Conservation (phyloP, 2,329 filamentous ascomycete species). For the Colletotrichum sp. region DNA sequence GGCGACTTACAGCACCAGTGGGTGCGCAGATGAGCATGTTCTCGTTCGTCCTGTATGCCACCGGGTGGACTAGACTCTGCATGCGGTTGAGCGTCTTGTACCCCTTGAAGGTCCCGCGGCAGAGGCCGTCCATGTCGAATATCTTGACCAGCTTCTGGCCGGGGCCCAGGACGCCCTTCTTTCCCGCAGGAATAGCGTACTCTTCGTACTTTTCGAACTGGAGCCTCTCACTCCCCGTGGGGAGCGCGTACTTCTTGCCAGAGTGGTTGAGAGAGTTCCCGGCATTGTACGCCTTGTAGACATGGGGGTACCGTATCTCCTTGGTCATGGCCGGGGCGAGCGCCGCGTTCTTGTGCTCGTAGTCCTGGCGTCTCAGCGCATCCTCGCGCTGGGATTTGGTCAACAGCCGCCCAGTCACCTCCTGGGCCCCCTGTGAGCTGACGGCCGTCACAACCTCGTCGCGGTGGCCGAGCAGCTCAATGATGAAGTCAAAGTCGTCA, state of each 20-base stretch:
- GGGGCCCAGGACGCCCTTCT: conserved; percentile 73
- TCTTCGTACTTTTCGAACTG: conserved; percentile 86
- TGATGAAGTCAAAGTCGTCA: conserved; percentile 90
- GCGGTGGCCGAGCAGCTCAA: conserved; percentile 83
- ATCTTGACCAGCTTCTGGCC: conserved; percentile 81
- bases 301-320: conserved; percentile 86
- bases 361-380: conserved; percentile 75
- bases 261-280: conserved; percentile 83
- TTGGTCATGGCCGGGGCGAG: conserved; percentile 74
- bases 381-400: conserved; percentile 80
- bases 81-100: conserved; percentile 96
- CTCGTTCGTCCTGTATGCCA: conserved; percentile 94
- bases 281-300: conserved; percentile 83
- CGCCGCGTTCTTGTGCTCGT: conserved; percentile 78
- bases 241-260: conserved; percentile 84
- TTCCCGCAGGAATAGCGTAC: conserved; percentile 81
- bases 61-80: conserved; percentile 95
- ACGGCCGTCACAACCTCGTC: conserved; percentile 64
- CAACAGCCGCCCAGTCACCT: conserved; percentile 60
- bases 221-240: conserved; percentile 71
- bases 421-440: conserved; percentile 37
- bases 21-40: conserved; percentile 99
- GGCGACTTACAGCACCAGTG: conserved; percentile 77
- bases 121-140: conserved; percentile 84
- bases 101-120: conserved; percentile 87